These are phyloP conservation scores for Metschnikowia noctiluminum DNA, from an alignment of 805 yeast species.

Conservation along the genomic window DNA sequence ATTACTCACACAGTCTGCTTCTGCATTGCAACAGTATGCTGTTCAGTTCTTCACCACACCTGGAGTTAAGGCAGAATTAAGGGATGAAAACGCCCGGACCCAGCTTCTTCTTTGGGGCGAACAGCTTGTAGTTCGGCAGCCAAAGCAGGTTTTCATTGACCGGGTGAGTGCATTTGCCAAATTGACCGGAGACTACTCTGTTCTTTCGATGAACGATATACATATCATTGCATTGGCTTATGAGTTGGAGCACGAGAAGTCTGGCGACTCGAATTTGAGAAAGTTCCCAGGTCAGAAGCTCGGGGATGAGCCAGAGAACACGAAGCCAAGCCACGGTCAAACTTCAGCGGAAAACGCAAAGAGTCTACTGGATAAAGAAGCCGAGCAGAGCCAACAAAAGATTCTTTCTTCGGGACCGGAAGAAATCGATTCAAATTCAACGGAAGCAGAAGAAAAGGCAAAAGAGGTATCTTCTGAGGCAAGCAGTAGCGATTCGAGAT, in stretches of 20 bases:
- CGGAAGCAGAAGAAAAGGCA: conserved; percentile 14
- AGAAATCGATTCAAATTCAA: too few species aligned
- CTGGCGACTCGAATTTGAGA: conserved; percentile 71
- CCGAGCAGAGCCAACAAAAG: neutral
- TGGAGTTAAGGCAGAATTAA: conserved; percentile 82
- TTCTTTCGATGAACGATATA: conserved; percentile 84
- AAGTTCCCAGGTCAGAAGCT: conserved; percentile 64
- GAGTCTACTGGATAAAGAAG: neutral
- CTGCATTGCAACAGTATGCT: conserved; percentile 69
- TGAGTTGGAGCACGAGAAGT: conserved; percentile 76
- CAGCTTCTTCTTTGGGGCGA: conserved; percentile 83
- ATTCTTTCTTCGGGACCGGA: too few species aligned
- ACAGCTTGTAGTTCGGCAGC: conserved; percentile 67
- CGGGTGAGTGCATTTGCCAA: conserved; percentile 74
- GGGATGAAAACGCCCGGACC: conserved; percentile 78
- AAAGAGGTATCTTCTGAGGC: conserved; percentile 6
- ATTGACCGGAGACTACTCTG: conserved; percentile 87
- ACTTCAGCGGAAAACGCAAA: neutral
- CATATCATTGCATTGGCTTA: conserved; percentile 89
- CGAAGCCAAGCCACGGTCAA: neutral
- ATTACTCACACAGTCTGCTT: conserved; percentile 77
- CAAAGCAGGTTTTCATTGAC: conserved; percentile 59
- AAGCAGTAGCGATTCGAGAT: neutral
- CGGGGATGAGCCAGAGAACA: conserved; percentile 20
- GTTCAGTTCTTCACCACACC: conserved; percentile 82